Evolutionary conservation across 2,329 filamentous ascomycete genomes (phyloP), one percentile per base, ranked within the genome.

Genomic region (Colletotrichum endophyticum): DNA sequence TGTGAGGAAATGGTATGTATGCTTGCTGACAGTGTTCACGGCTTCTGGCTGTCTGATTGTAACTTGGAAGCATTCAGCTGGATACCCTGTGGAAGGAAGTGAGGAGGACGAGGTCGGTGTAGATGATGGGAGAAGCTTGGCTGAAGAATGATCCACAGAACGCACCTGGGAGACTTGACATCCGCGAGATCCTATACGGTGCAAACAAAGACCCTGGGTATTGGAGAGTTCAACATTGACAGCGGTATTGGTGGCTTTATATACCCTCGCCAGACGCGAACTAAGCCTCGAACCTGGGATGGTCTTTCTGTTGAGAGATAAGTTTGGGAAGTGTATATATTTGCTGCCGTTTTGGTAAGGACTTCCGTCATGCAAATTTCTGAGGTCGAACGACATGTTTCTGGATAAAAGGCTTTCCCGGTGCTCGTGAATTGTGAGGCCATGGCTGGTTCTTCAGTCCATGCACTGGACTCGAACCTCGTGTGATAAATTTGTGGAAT

Each of bases 1-100:
- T 19, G 7, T 39, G 8, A n/a, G n/a, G 15, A 0, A 39, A 19
- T 39, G 36, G 36, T 15, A 39, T 39, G 36, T 39, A 39, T 39
- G n/a, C 44, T 53, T 12, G 1, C 8, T 7, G n/a, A 13, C 6
- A 53, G n/a, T 1, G 11, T 25, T 22, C 6, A 4, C 12, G 13
- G 44, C 3, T 13, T 1, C 11, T 7, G 12, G 3, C 0, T 0
- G n/a, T 13, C 12, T 13, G 12, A 0, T 22, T 22, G 39, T 3
- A n/a, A 53, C 6, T 13, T 53, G 4, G 44, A 53, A 5, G 6
- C 44, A 22, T 22, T 53, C 44, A 6, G n/a, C 6, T 22, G 44
- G 3, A 53, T 53, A 53, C 1, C 6, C n/a, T 53, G 6, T 53
- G n/a, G n/a, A 53, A 8, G n/a, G n/a, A 13, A 22, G n/a, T 22